A percentile compares a stretch with the other conserved stretches of the same genome.
phyloP scores from a whole-genome alignment of 73 alveolate species.

The Paramecium octaurelia region DNA sequence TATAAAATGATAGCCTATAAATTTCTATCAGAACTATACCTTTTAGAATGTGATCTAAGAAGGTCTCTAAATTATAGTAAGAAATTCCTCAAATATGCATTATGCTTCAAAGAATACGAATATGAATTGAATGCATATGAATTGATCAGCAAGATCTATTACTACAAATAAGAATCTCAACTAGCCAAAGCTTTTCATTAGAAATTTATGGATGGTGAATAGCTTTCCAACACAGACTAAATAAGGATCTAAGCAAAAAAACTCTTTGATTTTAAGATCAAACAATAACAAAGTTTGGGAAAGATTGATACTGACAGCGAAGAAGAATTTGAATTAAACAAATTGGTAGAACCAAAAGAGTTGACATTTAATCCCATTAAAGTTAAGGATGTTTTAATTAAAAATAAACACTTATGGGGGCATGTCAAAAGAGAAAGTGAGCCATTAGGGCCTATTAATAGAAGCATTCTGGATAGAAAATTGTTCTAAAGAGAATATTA shows the following conservation, averaged over 20 bases:
- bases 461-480: not conserved
- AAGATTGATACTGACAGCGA: constrained; percentile 33
- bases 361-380: not conserved
- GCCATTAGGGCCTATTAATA: constrained; percentile 28
- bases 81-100: not conserved
- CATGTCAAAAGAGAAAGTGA: not conserved
- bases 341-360: constrained; percentile 24
- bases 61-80: not conserved
- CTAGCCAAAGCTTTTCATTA: constrained; percentile 27
- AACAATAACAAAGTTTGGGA: not conserved
- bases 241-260: not conserved
- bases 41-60: not conserved
- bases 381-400: not conserved
- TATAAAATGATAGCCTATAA: constrained; percentile 37
- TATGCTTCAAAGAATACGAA: not conserved
- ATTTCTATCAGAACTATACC: not conserved
- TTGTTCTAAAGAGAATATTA: not conserved
- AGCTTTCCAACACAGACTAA: not conserved
- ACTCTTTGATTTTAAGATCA: not conserved
- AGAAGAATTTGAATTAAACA: constrained; percentile 17
- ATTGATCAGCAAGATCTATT: constrained; percentile 7
- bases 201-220: constrained; percentile 12
- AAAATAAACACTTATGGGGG: constrained; percentile 12
- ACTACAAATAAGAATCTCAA: not conserved
- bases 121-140: constrained; percentile 42